phyloP scores from a whole-genome alignment of 768 basidiomycete genomes.

The Termitomyces sp. region DNA sequence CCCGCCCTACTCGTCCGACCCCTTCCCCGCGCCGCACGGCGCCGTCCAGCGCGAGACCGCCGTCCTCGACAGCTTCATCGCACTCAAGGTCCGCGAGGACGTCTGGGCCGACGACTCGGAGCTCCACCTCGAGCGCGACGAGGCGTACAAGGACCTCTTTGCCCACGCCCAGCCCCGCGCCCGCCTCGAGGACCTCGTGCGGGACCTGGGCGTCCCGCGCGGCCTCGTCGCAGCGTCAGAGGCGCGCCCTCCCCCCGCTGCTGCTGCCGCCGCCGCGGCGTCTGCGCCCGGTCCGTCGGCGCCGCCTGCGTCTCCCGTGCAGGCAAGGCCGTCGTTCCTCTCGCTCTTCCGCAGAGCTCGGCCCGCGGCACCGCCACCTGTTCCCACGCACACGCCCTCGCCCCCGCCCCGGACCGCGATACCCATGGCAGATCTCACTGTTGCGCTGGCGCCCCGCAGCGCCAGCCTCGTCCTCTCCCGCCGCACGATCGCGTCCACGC shows the following conservation, averaged over 20 bases:
- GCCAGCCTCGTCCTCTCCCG: slow-evolving; percentile 19
- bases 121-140: slow-evolving; percentile 71
- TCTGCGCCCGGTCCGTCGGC: too few species aligned
- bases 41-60: slow-evolving; percentile 63
- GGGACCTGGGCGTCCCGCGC: slow-evolving; percentile 30
- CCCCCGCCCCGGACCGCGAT: background rate
- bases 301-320: too few species aligned
- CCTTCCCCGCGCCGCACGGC: slow-evolving; percentile 47
- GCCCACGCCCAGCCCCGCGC: slow-evolving; percentile 70
- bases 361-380: background rate
- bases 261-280: too few species aligned
- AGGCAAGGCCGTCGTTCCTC: background rate
- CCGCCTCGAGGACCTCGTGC: slow-evolving; percentile 71
- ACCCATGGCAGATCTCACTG: slow-evolving; percentile 19
- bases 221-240: background rate
- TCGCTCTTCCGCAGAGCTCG: background rate
- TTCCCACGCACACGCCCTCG: background rate
- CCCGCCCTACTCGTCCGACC: slow-evolving; percentile 69
- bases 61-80: slow-evolving; percentile 74
- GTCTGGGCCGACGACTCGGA: slow-evolving; percentile 69
- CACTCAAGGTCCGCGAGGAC: slow-evolving; percentile 76
- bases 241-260: too few species aligned
- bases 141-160: slow-evolving; percentile 76
- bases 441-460: slow-evolving; percentile 38
- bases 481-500: too few species aligned